Evolutionary conservation across 371 early-diverging fungal genomes (phyloP).

Genomic region (Syncephalastrum racemosum): DNA sequence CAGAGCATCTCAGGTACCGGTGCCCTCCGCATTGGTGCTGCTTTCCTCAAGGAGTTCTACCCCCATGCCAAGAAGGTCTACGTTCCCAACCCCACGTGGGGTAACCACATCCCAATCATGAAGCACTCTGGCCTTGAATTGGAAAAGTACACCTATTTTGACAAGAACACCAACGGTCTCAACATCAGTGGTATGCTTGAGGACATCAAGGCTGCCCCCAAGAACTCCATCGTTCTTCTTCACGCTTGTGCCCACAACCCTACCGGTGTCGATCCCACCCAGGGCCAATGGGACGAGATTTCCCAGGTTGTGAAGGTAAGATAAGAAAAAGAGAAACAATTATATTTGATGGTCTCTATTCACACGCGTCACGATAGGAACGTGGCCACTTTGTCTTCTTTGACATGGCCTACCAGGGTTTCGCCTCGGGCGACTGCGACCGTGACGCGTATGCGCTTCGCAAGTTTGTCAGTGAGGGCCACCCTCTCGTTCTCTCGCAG

Average conservation of each 20-base stretch:
- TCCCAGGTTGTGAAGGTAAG: slow-evolving; percentile 72
- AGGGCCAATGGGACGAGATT: slow-evolving; percentile 91
- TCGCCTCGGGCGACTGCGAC: slow-evolving; percentile 92
- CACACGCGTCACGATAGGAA: slow-evolving; percentile 33
- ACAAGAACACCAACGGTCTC: slow-evolving; percentile 90
- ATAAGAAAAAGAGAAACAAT: slow-evolving; percentile 6
- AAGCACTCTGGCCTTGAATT: slow-evolving; percentile 88
- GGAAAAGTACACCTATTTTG: slow-evolving; percentile 91
- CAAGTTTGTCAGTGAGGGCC: slow-evolving; percentile 84
- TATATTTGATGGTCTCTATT: background rate
- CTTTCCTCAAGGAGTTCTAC: slow-evolving; percentile 84
- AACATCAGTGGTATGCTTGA: slow-evolving; percentile 92
- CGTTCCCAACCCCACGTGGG: slow-evolving; percentile 97
- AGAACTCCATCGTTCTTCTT: slow-evolving; percentile 88
- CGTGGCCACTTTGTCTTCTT: slow-evolving; percentile 92
- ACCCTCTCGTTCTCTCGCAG: slow-evolving; percentile 87
- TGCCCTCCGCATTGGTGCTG: slow-evolving; percentile 94
- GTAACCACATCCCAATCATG: slow-evolving; percentile 96
- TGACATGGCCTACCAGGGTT: slow-evolving; percentile 99
- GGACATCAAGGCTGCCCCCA: slow-evolving; percentile 83
- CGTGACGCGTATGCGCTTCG: slow-evolving; percentile 95
- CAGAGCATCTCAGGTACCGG: slow-evolving; percentile 98
- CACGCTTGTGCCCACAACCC: slow-evolving; percentile 99
- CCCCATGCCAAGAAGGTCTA: slow-evolving; percentile 86
- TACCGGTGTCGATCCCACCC: slow-evolving; percentile 96